Conservation (phyloP, 1,284 basidiomycete genomes). For the Leccinum variabile region DNA sequence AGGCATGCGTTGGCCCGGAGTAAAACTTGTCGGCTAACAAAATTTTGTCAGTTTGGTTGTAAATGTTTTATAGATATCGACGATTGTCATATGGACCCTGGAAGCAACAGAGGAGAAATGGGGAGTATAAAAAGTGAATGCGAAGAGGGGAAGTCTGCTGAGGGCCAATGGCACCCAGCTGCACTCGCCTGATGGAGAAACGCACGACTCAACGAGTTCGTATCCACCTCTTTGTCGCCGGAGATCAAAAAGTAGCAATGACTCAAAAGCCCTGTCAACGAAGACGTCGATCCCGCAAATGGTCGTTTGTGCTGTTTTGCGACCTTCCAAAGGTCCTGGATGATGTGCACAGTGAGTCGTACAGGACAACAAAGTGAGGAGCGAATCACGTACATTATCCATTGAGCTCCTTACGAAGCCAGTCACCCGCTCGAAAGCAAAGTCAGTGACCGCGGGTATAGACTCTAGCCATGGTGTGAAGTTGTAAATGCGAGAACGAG, state of each 20-base stretch:
- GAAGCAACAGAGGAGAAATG: neutral
- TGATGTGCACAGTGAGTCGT: neutral
- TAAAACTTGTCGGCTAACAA: constrained; percentile 63
- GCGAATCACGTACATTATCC: constrained; percentile 56
- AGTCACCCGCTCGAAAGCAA: constrained; percentile 83
- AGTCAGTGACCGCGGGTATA: constrained; percentile 82
- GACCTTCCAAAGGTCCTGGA: constrained; percentile 65
- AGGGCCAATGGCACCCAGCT: neutral
- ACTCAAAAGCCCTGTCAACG: constrained; percentile 78
- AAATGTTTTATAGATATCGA: neutral
- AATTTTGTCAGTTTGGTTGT: constrained; percentile 6
- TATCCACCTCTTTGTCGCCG: constrained; percentile 62
- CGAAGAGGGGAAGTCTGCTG: neutral
- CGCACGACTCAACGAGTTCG: constrained; percentile 52
- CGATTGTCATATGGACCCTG: neutral
- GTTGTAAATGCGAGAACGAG: constrained; percentile 85
- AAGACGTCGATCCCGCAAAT: constrained; percentile 93
- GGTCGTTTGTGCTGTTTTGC: constrained; percentile 58
- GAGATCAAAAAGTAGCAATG: constrained; percentile 89
- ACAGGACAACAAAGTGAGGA: neutral
- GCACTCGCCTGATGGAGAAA: constrained; percentile 62
- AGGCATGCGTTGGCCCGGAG: constrained; percentile 81
- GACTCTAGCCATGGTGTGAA: constrained; percentile 70
- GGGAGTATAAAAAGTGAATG: neutral
- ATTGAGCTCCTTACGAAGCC: constrained; percentile 81